Percentiles rank a stretch among this genome's conserved stretches.
Evolutionary conservation across 306 rosid genomes (phyloP).

Genomic region (Purshia tridentata): DNA sequence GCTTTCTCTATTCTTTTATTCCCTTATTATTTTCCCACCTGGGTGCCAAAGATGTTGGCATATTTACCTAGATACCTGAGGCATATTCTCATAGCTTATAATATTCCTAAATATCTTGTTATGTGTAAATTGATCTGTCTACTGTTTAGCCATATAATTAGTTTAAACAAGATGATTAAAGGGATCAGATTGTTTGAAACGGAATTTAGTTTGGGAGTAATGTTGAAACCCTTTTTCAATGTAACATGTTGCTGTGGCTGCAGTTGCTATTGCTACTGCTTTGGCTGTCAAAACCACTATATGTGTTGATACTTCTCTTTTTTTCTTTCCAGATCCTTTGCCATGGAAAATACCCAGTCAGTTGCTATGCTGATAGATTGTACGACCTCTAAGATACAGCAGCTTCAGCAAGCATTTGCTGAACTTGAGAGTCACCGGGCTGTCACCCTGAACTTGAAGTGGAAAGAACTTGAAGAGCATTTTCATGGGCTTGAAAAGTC

Average conservation of each 20-base stretch:
- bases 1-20: not conserved
- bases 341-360: conserved; percentile 77
- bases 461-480: conserved; percentile 98
- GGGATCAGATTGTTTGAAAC: not conserved
- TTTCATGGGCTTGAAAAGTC: conserved; percentile 97
- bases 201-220: not conserved
- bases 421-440: conserved; percentile 97
- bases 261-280: not conserved
- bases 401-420: conserved; percentile 97
- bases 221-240: no score
- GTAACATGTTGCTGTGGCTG: not conserved
- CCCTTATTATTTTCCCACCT: not conserved
- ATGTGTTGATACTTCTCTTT: not conserved
- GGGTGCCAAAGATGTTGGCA: not conserved
- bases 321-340: conserved; percentile 47
- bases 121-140: not conserved
- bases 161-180: not conserved
- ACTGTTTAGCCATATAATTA: not conserved
- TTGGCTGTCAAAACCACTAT: not conserved
- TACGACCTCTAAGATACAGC: conserved; percentile 87
- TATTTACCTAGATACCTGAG: not conserved
- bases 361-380: conserved; percentile 76
- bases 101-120: not conserved
- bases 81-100: not conserved
- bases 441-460: conserved; percentile 80